Conservation (phyloP, 73 alveolate genomes). For the Tetrahymena elliotti region DNA sequence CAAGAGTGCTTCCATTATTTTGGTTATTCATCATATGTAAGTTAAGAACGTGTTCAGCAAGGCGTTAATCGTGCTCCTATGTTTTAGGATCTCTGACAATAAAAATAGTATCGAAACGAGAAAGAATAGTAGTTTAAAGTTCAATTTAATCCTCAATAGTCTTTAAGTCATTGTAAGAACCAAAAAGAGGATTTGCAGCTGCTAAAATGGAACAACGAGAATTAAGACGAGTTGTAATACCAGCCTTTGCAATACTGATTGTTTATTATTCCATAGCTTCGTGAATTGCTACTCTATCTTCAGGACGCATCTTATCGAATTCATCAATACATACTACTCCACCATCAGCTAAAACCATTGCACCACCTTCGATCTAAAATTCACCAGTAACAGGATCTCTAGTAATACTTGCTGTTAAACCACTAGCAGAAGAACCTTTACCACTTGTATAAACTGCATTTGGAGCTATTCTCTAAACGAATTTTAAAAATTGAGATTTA, state of each 20-base stretch:
- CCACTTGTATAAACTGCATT: conserved; percentile 98
- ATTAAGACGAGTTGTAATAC: conserved; percentile 95
- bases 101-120: conserved; percentile 99
- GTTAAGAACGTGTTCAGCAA: conserved; percentile 94
- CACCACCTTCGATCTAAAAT: conserved; percentile 98
- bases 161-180: conserved; percentile 96
- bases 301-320: conserved; percentile 99
- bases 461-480: conserved; percentile 96
- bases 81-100: conserved; percentile 96
- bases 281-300: conserved; percentile 99
- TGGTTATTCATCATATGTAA: conserved; percentile 63
- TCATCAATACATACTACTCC: conserved; percentile 99
- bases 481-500: conserved; percentile 89
- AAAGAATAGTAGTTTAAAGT: conserved; percentile 96
- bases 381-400: conserved; percentile 84
- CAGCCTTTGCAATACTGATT: conserved; percentile 99
- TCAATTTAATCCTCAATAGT: conserved; percentile 97
- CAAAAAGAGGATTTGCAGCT: conserved; percentile 99
- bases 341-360: conserved; percentile 99
- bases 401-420: conserved; percentile 95
- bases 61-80: conserved; percentile 82
- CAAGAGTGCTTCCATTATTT: background rate
- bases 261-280: conserved; percentile 99
- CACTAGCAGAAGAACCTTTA: conserved; percentile 99
- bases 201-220: conserved; percentile 97